A percentile compares a stretch with the other conserved stretches of the same genome.
These are phyloP conservation scores for Fusarium hostae DNA, from an alignment of 2,329 filamentous ascomycete genomes.

Conservation along the genomic window DNA sequence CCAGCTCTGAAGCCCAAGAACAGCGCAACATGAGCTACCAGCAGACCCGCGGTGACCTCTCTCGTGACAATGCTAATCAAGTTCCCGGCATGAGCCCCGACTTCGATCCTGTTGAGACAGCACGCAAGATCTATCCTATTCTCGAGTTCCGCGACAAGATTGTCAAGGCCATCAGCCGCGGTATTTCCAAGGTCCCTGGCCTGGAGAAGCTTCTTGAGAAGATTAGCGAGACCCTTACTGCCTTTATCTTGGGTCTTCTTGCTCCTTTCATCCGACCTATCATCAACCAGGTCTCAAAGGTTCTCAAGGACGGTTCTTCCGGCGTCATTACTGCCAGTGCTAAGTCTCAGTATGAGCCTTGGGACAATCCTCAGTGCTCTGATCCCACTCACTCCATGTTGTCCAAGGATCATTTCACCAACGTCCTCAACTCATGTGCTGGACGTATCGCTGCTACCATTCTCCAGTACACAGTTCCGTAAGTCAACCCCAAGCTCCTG, in stretches of 20 bases:
- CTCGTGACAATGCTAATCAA: slow-evolving; percentile 62
- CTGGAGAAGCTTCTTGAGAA: slow-evolving; percentile 91
- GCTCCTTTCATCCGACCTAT: slow-evolving; percentile 93
- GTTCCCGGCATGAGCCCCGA: slow-evolving; percentile 79
- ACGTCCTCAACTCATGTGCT: slow-evolving; percentile 80
- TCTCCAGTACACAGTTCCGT: slow-evolving; percentile 87
- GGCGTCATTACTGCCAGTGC: slow-evolving; percentile 74
- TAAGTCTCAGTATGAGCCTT: slow-evolving; percentile 81
- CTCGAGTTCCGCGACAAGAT: slow-evolving; percentile 94
- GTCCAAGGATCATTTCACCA: slow-evolving; percentile 86
- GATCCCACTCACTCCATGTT: slow-evolving; percentile 86
- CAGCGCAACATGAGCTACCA: slow-evolving; percentile 59
- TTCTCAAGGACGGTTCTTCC: slow-evolving; percentile 86
- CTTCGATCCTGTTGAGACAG: slow-evolving; percentile 82
- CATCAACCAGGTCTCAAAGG: slow-evolving; percentile 85
- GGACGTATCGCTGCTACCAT: slow-evolving; percentile 79
- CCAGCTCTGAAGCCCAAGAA: slow-evolving; percentile 71
- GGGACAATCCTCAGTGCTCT: slow-evolving; percentile 78
- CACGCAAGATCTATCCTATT: slow-evolving; percentile 91
- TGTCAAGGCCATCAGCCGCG: slow-evolving; percentile 83
- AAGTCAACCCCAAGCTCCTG: slow-evolving; percentile 47
- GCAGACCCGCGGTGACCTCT: slow-evolving; percentile 49
- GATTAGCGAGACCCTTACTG: slow-evolving; percentile 90
- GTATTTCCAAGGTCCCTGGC: slow-evolving; percentile 92
- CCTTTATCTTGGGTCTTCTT: slow-evolving; percentile 90